These are phyloP conservation scores for Haematococcus sp. DNA, from an alignment of 139 green algal genomes.

Conservation along the genomic window DNA sequence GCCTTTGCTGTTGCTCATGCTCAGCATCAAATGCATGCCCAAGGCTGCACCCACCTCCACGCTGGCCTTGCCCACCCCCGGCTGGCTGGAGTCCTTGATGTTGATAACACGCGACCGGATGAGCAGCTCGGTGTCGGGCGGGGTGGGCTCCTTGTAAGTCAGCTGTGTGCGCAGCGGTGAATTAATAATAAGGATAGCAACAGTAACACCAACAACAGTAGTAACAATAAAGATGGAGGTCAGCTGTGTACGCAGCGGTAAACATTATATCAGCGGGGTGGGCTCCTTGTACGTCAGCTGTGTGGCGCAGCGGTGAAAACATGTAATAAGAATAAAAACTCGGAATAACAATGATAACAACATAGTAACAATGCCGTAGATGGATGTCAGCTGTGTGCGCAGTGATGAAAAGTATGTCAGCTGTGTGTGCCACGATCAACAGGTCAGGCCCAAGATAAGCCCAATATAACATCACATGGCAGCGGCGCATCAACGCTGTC, in stretches of 20 bases:
- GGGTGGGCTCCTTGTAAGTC: constrained; percentile 62
- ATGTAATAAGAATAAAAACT: no score
- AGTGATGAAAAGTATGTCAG: background rate
- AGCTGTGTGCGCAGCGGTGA: constrained; percentile 27
- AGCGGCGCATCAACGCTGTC: no score
- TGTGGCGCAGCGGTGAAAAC: no score
- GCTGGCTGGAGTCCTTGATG: constrained; percentile 6
- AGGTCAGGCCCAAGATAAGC: no score
- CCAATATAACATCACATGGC: no score
- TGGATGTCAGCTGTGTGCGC: background rate
- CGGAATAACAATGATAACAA: no score
- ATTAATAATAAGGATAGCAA: background rate
- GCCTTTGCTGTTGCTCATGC: background rate
- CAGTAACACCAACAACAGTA: background rate
- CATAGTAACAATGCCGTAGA: no score
- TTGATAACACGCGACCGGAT: constrained; percentile 32
- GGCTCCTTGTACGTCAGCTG: no score
- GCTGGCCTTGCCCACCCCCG: background rate
- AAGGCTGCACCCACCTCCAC: constrained; percentile 20
- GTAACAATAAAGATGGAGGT: background rate
- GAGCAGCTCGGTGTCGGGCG: constrained; percentile 53
- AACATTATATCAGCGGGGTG: no score
- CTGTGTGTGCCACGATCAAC: no score
- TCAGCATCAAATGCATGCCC: background rate
- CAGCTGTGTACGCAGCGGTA: background rate